phyloP scores from a whole-genome alignment of 2,329 filamentous ascomycete species.

The Fusarium compactum region DNA sequence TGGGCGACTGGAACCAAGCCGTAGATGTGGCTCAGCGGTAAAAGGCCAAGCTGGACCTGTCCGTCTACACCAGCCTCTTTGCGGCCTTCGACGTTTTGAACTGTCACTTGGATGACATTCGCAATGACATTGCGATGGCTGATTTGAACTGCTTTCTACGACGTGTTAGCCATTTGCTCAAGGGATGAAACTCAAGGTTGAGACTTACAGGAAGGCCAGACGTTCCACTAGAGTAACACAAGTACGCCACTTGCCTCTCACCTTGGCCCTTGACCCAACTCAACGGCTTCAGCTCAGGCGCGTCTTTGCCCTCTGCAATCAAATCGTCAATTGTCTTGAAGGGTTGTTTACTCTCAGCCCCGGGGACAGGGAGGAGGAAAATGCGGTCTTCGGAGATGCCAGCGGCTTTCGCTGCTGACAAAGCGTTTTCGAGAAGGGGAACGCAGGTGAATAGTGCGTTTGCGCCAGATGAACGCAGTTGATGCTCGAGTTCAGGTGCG shows the following conservation, averaged over 20 bases:
- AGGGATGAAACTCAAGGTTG: too few relatives aligned
- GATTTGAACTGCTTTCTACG: conserved; percentile 85
- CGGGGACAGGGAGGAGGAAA: conserved; percentile 76
- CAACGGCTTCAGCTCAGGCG: conserved; percentile 66
- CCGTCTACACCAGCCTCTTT: conserved; percentile 53
- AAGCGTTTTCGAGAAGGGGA: conserved; percentile 72
- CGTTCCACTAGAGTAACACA: conserved; percentile 85
- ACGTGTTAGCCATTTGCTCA: conserved; percentile 5
- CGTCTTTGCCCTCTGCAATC: conserved; percentile 68
- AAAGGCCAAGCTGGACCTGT: conserved; percentile 71
- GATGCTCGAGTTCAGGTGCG: conserved; percentile 75
- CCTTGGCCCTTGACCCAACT: conserved; percentile 74
- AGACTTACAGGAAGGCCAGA: conserved; percentile 76
- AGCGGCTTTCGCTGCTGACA: conserved; percentile 72
- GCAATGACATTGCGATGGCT: conserved; percentile 83
- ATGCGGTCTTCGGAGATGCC: conserved; percentile 73
- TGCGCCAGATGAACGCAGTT: conserved; percentile 76
- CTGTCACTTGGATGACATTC: conserved; percentile 73
- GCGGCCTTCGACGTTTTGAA: conserved; percentile 58
- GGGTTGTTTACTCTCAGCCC: conserved; percentile 61
- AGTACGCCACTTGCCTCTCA: conserved; percentile 75
- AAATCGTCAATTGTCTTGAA: conserved; percentile 77
- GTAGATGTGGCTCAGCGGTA: conserved; percentile 88
- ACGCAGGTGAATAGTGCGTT: conserved; percentile 79
- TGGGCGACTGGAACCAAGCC: conserved; percentile 75